phyloP scores from a whole-genome alignment of 495 filamentous ascomycete genomes.

The Aspergillus haitiensis region DNA sequence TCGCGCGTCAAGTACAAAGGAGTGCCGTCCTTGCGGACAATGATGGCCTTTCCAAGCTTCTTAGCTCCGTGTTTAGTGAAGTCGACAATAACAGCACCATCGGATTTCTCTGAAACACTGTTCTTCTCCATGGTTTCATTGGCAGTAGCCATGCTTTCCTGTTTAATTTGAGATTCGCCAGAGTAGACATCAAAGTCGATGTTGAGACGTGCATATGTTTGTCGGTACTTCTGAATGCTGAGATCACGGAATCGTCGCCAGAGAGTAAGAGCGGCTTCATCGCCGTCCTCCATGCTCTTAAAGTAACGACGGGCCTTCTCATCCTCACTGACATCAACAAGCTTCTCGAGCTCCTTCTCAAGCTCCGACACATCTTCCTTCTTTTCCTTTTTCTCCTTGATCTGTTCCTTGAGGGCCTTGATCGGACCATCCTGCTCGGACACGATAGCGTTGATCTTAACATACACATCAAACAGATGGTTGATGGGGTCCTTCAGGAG shows the following conservation, averaged over 20 bases:
- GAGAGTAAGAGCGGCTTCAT: constrained; percentile 69
- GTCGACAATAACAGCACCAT: constrained; percentile 88
- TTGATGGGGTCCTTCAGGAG: constrained; percentile 63
- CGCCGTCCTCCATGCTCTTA: constrained; percentile 84
- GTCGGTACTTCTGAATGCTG: constrained; percentile 81
- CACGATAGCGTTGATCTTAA: constrained; percentile 59
- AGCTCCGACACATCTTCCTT: constrained; percentile 46
- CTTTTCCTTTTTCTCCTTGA: constrained; percentile 54
- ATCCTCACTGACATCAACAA: constrained; percentile 59
- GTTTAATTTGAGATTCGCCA: constrained; percentile 87
- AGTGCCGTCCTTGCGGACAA: constrained; percentile 68
- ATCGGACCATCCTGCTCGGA: constrained; percentile 55
- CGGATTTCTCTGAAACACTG: constrained; percentile 74
- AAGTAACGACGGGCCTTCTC: constrained; percentile 77
- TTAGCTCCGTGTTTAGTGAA: constrained; percentile 71
- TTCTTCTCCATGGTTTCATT: constrained; percentile 64
- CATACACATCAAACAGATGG: constrained; percentile 70
- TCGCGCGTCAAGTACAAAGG: constrained; percentile 72
- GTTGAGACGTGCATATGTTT: constrained; percentile 80
- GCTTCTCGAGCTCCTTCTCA: constrained; percentile 51
- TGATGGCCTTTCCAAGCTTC: constrained; percentile 67
- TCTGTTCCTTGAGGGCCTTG: constrained; percentile 55
- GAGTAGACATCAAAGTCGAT: constrained; percentile 93
- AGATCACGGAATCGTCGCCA: constrained; percentile 91
- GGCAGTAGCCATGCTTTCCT: constrained; percentile 74